Percentiles rank a stretch among this genome's conserved stretches.
Conservation (phyloP, 83 land plant genomes). For the Picea mariana region DNA sequence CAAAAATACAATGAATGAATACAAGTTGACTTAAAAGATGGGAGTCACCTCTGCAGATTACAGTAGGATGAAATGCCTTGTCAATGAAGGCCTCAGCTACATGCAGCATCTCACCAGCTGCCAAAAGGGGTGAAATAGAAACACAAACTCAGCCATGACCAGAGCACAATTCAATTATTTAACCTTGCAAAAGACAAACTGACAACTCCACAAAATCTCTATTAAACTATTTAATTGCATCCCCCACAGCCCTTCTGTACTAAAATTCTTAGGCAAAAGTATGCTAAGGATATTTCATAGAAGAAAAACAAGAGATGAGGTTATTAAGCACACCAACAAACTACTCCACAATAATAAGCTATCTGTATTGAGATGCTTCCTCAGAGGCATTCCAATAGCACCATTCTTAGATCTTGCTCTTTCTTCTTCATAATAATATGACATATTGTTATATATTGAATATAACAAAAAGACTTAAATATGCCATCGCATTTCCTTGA, state of each 20-base stretch:
- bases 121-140: constrained; percentile 8
- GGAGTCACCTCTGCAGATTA: constrained; percentile 83
- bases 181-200: neutral
- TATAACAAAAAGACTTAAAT: too few species aligned
- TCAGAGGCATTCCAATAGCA: too few species aligned
- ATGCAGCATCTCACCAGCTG: constrained; percentile 98
- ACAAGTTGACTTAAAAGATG: neutral
- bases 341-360: too few species aligned
- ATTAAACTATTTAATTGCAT: neutral
- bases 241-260: neutral
- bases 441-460: too few species aligned
- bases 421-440: too few species aligned
- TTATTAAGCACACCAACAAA: too few species aligned
- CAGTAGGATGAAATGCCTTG: constrained; percentile 91
- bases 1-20: neutral
- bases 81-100: constrained; percentile 95
- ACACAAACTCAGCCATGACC: neutral
- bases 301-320: neutral
- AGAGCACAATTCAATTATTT: neutral
- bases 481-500: too few species aligned
- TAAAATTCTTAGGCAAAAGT: neutral
- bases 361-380: too few species aligned
- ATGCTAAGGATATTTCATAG: neutral
- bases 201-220: too few species aligned
- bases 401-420: too few species aligned